These are phyloP conservation scores for Mycena vulgaris DNA, from an alignment of 768 basidiomycete species.

Conservation along the genomic window DNA sequence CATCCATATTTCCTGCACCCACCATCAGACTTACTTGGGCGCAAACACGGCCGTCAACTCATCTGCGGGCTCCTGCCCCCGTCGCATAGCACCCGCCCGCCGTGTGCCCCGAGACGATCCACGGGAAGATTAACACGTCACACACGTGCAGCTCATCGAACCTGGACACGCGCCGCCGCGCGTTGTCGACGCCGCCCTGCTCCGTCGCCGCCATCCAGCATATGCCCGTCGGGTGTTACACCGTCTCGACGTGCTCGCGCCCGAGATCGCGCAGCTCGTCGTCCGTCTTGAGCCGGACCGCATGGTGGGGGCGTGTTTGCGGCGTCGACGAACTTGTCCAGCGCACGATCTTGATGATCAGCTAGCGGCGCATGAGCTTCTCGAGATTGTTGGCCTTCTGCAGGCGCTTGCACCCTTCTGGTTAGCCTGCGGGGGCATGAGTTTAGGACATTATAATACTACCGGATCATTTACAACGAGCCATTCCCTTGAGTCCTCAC, in stretches of 20 bases:
- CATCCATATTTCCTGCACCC: too few relatives aligned
- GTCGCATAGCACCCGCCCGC: conserved; percentile 54
- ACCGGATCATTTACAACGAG: too few relatives aligned
- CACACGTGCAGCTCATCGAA: conserved; percentile 61
- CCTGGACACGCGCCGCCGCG: conserved; percentile 47
- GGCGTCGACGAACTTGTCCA: conserved; percentile 56
- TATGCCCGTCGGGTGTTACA: conserved; percentile 64
- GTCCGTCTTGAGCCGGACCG: conserved; percentile 54
- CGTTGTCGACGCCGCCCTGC: conserved; percentile 50
- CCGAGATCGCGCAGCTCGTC: conserved; percentile 59
- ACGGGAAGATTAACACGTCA: conserved; percentile 65
- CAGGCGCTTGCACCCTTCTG: too few relatives aligned
- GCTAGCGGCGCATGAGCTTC: conserved; percentile 59
- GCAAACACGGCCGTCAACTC: conserved; percentile 49
- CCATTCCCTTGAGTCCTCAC: too few relatives aligned
- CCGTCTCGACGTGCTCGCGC: conserved; percentile 59
- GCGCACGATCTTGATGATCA: conserved; percentile 56
- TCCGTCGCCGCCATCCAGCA: conserved; percentile 62
- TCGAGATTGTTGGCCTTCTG: conserved; percentile 57
- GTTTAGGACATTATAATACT: too few relatives aligned
- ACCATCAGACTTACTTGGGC: too few relatives aligned
- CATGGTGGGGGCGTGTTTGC: conserved; percentile 56
- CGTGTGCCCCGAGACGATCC: conserved; percentile 64
- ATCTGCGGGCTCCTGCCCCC: conserved; percentile 54
- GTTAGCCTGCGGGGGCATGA: too few relatives aligned